Base-by-base conservation (phyloP, 441 rosid species). In the Mallotus repandus region DNA sequence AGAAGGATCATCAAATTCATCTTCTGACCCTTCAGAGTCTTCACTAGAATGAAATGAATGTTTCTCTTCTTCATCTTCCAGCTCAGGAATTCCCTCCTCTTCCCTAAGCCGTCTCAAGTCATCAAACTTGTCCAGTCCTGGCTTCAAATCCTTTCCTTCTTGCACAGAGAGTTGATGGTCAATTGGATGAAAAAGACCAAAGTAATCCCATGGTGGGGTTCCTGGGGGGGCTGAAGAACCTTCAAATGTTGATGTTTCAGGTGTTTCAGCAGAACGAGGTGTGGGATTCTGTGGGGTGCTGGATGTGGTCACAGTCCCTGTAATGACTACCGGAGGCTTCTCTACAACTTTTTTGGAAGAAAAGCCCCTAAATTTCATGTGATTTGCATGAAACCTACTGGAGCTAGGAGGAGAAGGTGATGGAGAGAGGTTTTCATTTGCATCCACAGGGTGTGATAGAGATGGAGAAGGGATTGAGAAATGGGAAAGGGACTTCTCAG, bases 141-240 rank as follows among this genome's bases (percentile, higher is more conserved):
- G 84, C 69, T 70, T 78, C 72, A 19, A 59, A 74, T 81, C 85
- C 75, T 79, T 84, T 14, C 79, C 89, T 72, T 85, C 89, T 79
- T 87, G 87, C 73, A 80, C 77, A 56, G 95, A 84, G 72, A 88
- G 84, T 53, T 86, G 87, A 75, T 77, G 66, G 73, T 92, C 96
- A 32, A 84, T 81, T 9, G 98, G 92, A 80, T 88, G 94, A 80
- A 68, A 80, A 75, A 84, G 90, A 63, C 84, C 91, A 83, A 96
- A 93, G 77, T 78, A 96, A 86, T 96, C 99, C 99, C 99, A 96
- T 9, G 81, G 89, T 16, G 90, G 88, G 66, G 89, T 80, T 78
- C 79, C 91, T 45, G 92, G 63, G 7, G 89, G 88, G 56, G 76
- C 61, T 21, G 85, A 66, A 66, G 97, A 87, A 75, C 76, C 86